Base-by-base conservation (phyloP, 31 red algal genomes). In the Endocladia muricata region DNA sequence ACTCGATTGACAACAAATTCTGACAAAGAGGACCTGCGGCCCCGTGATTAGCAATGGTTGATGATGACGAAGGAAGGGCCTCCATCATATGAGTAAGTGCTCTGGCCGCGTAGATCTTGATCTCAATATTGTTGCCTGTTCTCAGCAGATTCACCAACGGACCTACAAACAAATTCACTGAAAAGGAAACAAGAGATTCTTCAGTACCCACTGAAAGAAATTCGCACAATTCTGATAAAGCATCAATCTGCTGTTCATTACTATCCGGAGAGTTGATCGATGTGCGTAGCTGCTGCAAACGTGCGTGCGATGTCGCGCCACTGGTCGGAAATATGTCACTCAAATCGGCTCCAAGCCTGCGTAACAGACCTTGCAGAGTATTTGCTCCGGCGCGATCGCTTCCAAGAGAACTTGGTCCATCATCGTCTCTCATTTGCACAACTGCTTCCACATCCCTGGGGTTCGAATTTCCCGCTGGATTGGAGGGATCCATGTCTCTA, bases 61-160 rank as follows among this genome's bases (percentile, higher is more conserved):
- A 86, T 0, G 79, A 88, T 28, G 79, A 79, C 3, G 84, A 77
- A 36, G 94, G 94, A 9, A 93, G 41, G 8, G 79, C 89, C 11
- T 97, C 94, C 77, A 97, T 89, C 78, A 97, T 79, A 61, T 97
- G 84, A 15, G 85, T 90, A 7, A 97, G 74, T 13, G 89, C 89
- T 17, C 94, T 79, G 2, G 94, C 94, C 29, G 94, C 89, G 21
- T 90, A 77, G 51, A 97, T 77, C 66, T 90, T 83, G n/a, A 82
- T 40, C 35, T 97, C 94, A 4, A 87, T 57, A 55, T 79, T 73
- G 26, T 66, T 54, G 23, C 63, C 78, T 35, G 25, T 49, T 8
- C 64, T 63, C 42, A 97, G 66, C 5, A 90, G 21, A 42, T 76
- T 76, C 38, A 97, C 94, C 23, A 97, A 68, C 36, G 85, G 78